Percentiles rank a stretch among this genome's conserved stretches.
phyloP scores from a whole-genome alignment of 139 green algal species.

The Ulvella scutata region DNA sequence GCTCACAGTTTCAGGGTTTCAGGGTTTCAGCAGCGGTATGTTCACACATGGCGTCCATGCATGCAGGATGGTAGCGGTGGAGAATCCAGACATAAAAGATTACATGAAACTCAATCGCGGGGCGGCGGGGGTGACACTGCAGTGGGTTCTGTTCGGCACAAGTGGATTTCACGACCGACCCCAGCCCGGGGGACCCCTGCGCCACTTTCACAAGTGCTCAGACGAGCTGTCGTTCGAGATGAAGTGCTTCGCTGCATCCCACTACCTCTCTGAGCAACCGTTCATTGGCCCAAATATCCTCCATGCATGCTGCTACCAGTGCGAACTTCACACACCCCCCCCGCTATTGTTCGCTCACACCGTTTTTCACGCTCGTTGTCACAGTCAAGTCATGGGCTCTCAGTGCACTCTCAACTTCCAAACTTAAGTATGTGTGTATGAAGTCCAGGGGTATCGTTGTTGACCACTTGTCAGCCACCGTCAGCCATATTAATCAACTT shows the following conservation, averaged over 20 bases:
- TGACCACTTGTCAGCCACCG: no score
- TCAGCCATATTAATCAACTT: no score
- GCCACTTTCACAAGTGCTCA: background rate
- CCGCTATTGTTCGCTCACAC: no score
- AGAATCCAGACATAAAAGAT: background rate
- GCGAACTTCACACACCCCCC: no score
- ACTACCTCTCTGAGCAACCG: background rate
- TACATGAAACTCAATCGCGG: background rate
- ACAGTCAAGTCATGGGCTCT: no score
- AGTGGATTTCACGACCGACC: background rate
- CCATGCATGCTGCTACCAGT: background rate
- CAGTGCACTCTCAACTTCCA: no score
- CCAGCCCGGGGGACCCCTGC: background rate
- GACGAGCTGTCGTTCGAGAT: background rate
- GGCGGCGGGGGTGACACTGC: background rate
- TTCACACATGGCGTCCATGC: no score
- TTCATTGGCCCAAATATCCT: background rate
- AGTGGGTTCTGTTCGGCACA: background rate
- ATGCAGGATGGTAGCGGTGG: background rate
- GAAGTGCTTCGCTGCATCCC: background rate
- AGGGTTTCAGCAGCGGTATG: no score
- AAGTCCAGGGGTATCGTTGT: no score
- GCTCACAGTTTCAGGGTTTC: no score
- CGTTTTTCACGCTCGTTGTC: no score
- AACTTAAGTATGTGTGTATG: no score